phyloP scores from a whole-genome alignment of 2,329 filamentous ascomycete genomes.

The Monilinia vaccinii-corymbosi region DNA sequence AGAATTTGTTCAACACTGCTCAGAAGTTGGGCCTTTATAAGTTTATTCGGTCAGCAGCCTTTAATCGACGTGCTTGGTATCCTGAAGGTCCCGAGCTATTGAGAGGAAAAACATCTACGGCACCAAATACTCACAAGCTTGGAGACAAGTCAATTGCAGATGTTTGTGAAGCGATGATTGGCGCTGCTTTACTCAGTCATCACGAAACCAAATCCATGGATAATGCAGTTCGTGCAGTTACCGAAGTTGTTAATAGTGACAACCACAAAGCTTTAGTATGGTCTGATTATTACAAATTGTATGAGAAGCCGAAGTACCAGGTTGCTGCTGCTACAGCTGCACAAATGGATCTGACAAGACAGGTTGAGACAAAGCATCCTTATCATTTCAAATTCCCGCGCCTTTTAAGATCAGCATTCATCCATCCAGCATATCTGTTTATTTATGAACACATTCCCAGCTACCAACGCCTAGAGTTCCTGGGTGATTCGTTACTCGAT shows the following conservation, averaged over 20 bases:
- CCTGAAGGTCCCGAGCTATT: conserved; percentile 67
- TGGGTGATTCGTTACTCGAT: conserved; percentile 83
- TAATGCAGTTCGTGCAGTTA: conserved; percentile 54
- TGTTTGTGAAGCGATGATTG: conserved; percentile 89
- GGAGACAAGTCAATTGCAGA: conserved; percentile 89
- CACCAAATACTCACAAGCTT: conserved; percentile 53
- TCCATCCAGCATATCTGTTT: conserved; percentile 73
- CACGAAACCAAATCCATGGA: conserved; percentile 38
- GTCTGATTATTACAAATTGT: conserved; percentile 63
- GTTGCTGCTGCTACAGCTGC: conserved; percentile 48
- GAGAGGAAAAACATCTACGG: conserved; percentile 57
- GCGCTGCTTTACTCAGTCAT: conserved; percentile 59
- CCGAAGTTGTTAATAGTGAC: conserved; percentile 56
- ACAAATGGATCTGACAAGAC: conserved; percentile 58
- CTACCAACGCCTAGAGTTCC: conserved; percentile 86
- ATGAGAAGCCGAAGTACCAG: conserved; percentile 65
- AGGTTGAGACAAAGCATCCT: conserved; percentile 47
- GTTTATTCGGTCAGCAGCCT: conserved; percentile 74
- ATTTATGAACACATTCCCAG: conserved; percentile 70
- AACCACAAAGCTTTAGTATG: conserved; percentile 64
- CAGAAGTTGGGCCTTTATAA: conserved; percentile 56
- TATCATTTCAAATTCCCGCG: conserved; percentile 68
- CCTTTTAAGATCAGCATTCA: conserved; percentile 75
- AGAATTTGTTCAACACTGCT: conserved; percentile 75
- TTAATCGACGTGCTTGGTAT: conserved; percentile 76